Percentiles rank a stretch among this genome's conserved stretches.
These are phyloP conservation scores for Sporothrix curviconia DNA, from an alignment of 2,329 filamentous ascomycete species.

Conservation along the genomic window DNA sequence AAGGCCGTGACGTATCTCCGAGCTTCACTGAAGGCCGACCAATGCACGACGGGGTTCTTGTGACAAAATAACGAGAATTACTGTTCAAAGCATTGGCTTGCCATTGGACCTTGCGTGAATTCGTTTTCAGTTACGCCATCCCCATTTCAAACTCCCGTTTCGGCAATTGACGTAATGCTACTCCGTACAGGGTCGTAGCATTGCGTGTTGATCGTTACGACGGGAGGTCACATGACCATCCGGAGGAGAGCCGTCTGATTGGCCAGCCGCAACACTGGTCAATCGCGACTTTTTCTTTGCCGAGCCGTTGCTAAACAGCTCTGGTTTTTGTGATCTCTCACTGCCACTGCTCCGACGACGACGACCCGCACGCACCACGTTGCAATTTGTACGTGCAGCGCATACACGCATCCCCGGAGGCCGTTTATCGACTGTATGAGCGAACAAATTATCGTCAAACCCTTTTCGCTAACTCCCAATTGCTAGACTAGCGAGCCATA, in stretches of 20 bases:
- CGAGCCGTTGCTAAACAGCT: background rate
- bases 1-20: conserved; percentile 13
- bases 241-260: background rate
- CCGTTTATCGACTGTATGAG: too few relatives aligned
- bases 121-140: background rate
- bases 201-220: background rate
- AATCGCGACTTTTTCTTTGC: conserved; percentile 5
- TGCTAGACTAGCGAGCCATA: background rate
- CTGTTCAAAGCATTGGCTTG: background rate
- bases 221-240: background rate
- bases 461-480: background rate
- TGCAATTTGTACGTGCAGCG: background rate
- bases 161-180: background rate
- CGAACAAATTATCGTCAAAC: too few relatives aligned
- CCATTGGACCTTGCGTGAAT: background rate
- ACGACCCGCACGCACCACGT: background rate
- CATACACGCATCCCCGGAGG: background rate
- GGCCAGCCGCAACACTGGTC: conserved; percentile 2
- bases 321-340: background rate
- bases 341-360: background rate
- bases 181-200: background rate
- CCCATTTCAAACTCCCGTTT: background rate
- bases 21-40: background rate
- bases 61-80: background rate
- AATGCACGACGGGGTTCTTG: background rate